Percentiles rank a stretch among this genome's conserved stretches.
Conservation (phyloP, 305 asterid genomes). For the Rubia balearica region DNA sequence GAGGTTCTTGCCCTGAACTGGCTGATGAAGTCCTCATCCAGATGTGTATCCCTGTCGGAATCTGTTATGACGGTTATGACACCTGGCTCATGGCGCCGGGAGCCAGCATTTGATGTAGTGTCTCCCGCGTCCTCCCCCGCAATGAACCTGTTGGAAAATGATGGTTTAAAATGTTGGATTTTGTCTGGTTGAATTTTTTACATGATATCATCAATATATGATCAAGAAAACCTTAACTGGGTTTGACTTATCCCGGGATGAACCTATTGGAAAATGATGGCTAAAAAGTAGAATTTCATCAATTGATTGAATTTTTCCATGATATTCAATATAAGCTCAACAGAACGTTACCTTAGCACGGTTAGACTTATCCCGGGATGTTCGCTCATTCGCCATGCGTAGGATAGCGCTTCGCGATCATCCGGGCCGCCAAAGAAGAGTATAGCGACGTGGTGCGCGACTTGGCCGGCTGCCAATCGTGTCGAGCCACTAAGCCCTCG, state of each 20-base stretch:
- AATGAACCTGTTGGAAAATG: slow-evolving; percentile 19
- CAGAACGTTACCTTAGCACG: slow-evolving; percentile 28
- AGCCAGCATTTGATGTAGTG: not conserved
- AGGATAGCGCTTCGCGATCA: slow-evolving; percentile 75
- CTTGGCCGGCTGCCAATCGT: slow-evolving; percentile 38
- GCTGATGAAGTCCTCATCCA: slow-evolving; percentile 56
- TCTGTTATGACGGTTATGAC: slow-evolving; percentile 31
- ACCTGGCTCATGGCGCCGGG: slow-evolving; percentile 19
- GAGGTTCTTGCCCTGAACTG: slow-evolving; percentile 43
- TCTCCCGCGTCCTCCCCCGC: slow-evolving; percentile 29
- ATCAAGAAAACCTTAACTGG: no score
- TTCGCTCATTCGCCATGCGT: slow-evolving; percentile 65
- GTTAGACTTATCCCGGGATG: slow-evolving; percentile 55
- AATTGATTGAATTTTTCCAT: no score
- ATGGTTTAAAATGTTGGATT: no score
- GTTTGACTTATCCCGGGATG: no score
- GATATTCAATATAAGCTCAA: no score
- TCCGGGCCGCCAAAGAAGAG: slow-evolving; percentile 85
- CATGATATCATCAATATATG: no score
- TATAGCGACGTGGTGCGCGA: slow-evolving; percentile 47
- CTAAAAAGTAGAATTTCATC: no score
- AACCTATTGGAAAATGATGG: no score
- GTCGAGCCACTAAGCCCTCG: slow-evolving; percentile 67
- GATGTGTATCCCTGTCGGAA: slow-evolving; percentile 39
- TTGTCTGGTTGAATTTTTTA: no score